Percentiles rank a stretch among this genome's conserved stretches.
Conservation (phyloP, 768 basidiomycete species). For the Lactarius sp. region DNA sequence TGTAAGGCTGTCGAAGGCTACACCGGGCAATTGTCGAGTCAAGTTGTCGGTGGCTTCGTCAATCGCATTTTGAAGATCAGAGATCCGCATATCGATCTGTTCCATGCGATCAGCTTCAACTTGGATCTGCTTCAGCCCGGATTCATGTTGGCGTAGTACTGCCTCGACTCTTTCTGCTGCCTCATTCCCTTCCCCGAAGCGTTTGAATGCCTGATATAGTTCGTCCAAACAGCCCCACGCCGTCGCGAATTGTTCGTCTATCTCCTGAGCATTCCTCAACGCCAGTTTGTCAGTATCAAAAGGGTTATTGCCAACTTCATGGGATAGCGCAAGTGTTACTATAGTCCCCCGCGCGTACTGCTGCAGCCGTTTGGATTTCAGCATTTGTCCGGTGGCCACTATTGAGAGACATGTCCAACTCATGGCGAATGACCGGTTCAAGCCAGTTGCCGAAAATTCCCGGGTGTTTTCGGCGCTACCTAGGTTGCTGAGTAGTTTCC, state of each 20-base stretch:
- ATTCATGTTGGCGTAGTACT: background rate
- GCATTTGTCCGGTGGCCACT: slow-evolving; percentile 11
- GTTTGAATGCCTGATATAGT: background rate
- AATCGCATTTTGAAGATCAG: background rate
- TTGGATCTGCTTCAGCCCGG: background rate
- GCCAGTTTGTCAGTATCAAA: slow-evolving; percentile 3
- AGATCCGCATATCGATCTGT: background rate
- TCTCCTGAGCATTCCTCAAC: background rate
- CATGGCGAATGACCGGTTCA: slow-evolving; percentile 13
- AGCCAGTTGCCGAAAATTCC: background rate
- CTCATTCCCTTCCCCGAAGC: background rate
- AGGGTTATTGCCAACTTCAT: background rate
- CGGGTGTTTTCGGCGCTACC: slow-evolving; percentile 3
- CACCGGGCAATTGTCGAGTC: slow-evolving; percentile 13
- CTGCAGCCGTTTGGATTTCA: background rate
- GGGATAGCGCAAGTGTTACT: background rate
- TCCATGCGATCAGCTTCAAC: background rate
- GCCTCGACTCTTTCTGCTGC: background rate
- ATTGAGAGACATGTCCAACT: slow-evolving; percentile 23
- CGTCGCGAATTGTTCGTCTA: slow-evolving; percentile 9
- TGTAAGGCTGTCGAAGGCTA: background rate
- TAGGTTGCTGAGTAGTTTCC: slow-evolving; percentile 9
- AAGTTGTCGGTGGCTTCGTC: slow-evolving; percentile 7
- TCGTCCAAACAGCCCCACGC: slow-evolving; percentile 10
- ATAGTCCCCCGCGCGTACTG: background rate